These are phyloP conservation scores for Debaryomycetaceae sp. DNA, from an alignment of 1,139 yeast species.

Conservation along the genomic window DNA sequence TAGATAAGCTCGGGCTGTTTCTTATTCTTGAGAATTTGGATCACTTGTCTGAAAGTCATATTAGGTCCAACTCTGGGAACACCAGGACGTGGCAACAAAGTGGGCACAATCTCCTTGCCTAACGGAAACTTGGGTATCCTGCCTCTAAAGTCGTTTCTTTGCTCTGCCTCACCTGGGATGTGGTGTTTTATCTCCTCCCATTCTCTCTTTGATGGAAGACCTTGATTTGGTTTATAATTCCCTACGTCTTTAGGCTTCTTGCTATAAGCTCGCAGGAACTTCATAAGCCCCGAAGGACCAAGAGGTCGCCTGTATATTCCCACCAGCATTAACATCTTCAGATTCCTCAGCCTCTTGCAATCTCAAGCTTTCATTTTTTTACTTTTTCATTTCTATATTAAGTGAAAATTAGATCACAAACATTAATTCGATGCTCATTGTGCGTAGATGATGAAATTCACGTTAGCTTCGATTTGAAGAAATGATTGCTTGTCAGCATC, in stretches of 20 bases:
- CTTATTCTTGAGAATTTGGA: slow-evolving; percentile 55
- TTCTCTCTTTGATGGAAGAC: slow-evolving; percentile 36
- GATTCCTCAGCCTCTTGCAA: no score
- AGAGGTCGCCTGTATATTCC: neutral
- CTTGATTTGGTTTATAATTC: slow-evolving; percentile 17
- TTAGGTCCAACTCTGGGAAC: slow-evolving; percentile 65
- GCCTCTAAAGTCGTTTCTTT: slow-evolving; percentile 44
- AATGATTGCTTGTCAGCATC: no score
- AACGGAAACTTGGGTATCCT: slow-evolving; percentile 65
- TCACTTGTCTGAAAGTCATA: slow-evolving; percentile 59
- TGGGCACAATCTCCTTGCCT: slow-evolving; percentile 62
- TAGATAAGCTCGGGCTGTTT: slow-evolving; percentile 70
- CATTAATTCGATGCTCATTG: no score
- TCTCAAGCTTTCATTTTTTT: no score
- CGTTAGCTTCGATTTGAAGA: no score
- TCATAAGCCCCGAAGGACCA: neutral
- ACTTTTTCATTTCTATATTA: no score
- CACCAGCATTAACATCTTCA: neutral
- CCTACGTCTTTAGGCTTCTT: neutral
- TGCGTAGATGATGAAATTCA: no score
- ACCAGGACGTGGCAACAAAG: slow-evolving; percentile 68
- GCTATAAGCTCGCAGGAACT: neutral
- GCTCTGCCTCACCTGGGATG: slow-evolving; percentile 59
- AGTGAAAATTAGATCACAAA: no score
- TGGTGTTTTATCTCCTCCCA: slow-evolving; percentile 48